phyloP scores from a whole-genome alignment of 2,329 filamentous ascomycete genomes.

The Thelonectria blattea region DNA sequence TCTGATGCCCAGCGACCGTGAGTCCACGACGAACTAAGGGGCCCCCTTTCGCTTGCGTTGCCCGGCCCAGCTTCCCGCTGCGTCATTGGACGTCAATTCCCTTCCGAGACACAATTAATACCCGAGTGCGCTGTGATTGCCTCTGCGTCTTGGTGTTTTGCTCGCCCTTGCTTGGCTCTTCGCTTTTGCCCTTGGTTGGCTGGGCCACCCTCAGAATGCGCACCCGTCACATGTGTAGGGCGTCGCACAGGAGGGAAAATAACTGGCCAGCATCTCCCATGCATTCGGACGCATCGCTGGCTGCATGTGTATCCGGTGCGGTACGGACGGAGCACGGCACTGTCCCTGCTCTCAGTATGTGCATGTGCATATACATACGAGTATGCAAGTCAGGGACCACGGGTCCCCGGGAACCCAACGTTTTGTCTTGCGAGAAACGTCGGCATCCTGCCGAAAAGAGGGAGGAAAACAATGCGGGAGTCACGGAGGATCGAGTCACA shows the following conservation, averaged over 20 bases:
- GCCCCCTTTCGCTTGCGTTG: neutral
- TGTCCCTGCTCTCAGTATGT: neutral
- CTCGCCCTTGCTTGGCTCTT: conserved; percentile 1
- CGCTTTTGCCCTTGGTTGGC: conserved; percentile 4
- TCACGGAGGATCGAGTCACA: neutral
- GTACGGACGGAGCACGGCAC: neutral
- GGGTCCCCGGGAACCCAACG: neutral
- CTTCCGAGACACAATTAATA: neutral
- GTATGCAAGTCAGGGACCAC: conserved; percentile 10
- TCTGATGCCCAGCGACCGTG: too few relatives aligned
- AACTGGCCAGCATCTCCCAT: neutral
- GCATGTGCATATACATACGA: neutral
- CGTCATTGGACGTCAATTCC: conserved; percentile 6
- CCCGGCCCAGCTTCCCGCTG: neutral
- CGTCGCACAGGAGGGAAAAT: conserved; percentile 8
- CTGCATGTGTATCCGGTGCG: neutral
- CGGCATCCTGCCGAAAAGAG: neutral
- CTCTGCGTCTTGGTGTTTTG: neutral
- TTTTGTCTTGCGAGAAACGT: neutral
- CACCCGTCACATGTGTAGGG: neutral
- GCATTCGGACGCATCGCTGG: conserved; percentile 4
- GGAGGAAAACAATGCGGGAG: neutral
- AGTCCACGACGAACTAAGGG: too few relatives aligned
- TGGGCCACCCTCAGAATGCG: conserved; percentile 7
- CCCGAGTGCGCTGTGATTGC: neutral